Base-by-base conservation (phyloP, 1,284 basidiomycete species). In the Chiua sp. region DNA sequence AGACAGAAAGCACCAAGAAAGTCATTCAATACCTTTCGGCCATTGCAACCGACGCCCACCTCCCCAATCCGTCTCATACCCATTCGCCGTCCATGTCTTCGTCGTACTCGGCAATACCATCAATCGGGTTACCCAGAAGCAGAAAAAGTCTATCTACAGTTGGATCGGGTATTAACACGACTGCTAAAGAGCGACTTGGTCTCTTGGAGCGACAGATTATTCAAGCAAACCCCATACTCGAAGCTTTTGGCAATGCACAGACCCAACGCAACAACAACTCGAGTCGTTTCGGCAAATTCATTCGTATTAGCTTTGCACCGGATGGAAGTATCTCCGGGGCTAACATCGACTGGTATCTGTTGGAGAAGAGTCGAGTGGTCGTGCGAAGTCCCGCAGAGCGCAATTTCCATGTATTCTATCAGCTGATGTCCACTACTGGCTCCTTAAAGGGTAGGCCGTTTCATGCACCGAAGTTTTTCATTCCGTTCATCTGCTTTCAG, bases 1-100 rank as follows among this genome's bases (percentile, higher is more conserved):
- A 99, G 83, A 99, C 98, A 1, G 98, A 99, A 75, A 99, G 97
- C 78, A 99, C 98, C 18, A 99, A 99, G 84, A 98, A 98, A 73
- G 97, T 99, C 70, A 99, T 99, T 60, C 98, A 99, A 75, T 99
- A 99, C 77, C 89, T 99, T 37, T 97, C 98, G 1, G 95, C 98
- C 13, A 98, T 98, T 65, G 98, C 98, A 5, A 90, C 93, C 20
- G 93, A 95, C 72, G 81, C 85, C 6, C 87, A 92, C 65, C 78
- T 78, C 22, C 81, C 84, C n/a, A 77, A 82, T 3, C 78, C 86
- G 13, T 77, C 85, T n/a, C 88, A 91, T 72, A 82, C 83, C 35
- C 87, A 83, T 57, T 83, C 83, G 10, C 83, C 81, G 18, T 90
- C 53, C 71, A 76, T 53, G 72, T 76, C 47, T 1, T 70, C 79